A percentile compares a stretch with the other conserved stretches of the same genome.
Conservation (phyloP, 495 filamentous ascomycete genomes). For the Aspergillus nidulans region DNA sequence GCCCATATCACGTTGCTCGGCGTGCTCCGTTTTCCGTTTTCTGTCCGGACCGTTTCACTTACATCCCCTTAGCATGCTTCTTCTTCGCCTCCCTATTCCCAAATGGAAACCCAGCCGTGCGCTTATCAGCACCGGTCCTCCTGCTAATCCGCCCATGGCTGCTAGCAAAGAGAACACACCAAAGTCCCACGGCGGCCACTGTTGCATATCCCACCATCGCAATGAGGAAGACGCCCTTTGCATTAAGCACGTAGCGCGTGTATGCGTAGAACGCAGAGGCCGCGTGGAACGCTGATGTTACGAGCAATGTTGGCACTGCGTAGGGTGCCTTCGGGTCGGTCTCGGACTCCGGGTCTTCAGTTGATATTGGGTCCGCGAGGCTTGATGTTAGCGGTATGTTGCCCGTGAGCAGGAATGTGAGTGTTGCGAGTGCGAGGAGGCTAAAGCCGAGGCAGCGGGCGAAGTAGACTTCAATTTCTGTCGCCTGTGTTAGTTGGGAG, state of each 20-base stretch:
- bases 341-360: slow-evolving; percentile 26
- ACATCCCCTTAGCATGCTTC: slow-evolving; percentile 31
- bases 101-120: slow-evolving; percentile 76
- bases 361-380: slow-evolving; percentile 35
- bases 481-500: not conserved
- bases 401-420: slow-evolving; percentile 68
- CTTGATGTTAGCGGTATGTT: slow-evolving; percentile 63
- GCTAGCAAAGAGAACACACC: slow-evolving; percentile 71
- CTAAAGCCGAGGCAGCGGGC: slow-evolving; percentile 64
- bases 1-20: slow-evolving; percentile 10
- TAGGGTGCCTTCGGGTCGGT: slow-evolving; percentile 61
- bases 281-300: slow-evolving; percentile 64
- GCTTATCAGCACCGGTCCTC: slow-evolving; percentile 73
- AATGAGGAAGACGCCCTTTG: slow-evolving; percentile 51
- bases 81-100: slow-evolving; percentile 51
- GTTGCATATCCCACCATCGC: slow-evolving; percentile 46
- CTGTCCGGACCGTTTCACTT: too few relatives aligned
- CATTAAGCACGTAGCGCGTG: slow-evolving; percentile 51
- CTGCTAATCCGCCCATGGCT: slow-evolving; percentile 58
- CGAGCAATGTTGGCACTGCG: slow-evolving; percentile 59
- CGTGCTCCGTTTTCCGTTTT: slow-evolving; percentile 27
- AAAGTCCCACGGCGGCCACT: slow-evolving; percentile 61
- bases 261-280: slow-evolving; percentile 64
- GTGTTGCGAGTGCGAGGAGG: slow-evolving; percentile 58
- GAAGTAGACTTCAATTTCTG: slow-evolving; percentile 70